phyloP scores from a whole-genome alignment of 179 eudicot species.

The Vitellaria paradoxa region DNA sequence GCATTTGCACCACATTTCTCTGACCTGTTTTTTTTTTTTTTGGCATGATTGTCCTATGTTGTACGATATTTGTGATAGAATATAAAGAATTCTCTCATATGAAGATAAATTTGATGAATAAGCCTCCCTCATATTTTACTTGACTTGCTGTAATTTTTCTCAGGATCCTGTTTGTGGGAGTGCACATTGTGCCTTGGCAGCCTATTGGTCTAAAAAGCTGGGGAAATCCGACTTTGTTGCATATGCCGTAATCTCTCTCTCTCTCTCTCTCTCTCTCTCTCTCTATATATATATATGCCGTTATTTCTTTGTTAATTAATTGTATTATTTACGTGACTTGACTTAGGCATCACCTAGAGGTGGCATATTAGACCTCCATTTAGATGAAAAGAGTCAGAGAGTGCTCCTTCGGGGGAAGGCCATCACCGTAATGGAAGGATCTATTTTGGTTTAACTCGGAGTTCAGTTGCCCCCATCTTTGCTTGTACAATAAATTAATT shows the following conservation, averaged over 20 bases:
- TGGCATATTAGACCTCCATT: slow-evolving; percentile 55
- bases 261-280: slow-evolving; percentile 8
- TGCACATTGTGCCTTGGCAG: slow-evolving; percentile 81
- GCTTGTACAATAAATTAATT: background rate
- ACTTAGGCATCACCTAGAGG: slow-evolving; percentile 79
- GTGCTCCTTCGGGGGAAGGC: slow-evolving; percentile 66
- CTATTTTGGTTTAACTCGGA: slow-evolving; percentile 38
- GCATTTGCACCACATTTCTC: background rate
- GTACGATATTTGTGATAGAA: background rate
- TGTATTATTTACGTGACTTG: background rate
- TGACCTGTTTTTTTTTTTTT: background rate
- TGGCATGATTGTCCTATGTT: background rate
- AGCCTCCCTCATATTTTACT: background rate
- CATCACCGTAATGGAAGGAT: slow-evolving; percentile 66
- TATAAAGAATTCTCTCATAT: background rate
- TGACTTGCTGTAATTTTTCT: slow-evolving; percentile 6
- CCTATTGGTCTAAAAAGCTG: slow-evolving; percentile 70
- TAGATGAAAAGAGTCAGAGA: slow-evolving; percentile 62
- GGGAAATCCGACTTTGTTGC: slow-evolving; percentile 66
- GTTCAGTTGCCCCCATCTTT: background rate
- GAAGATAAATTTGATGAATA: background rate
- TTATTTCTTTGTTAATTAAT: background rate
- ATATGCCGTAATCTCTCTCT: slow-evolving; percentile 40
- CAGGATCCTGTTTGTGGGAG: slow-evolving; percentile 93
- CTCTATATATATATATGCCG: background rate